Evolutionary conservation across 768 basidiomycete genomes (phyloP).

Genomic region (Rhodotorula graminis): DNA sequence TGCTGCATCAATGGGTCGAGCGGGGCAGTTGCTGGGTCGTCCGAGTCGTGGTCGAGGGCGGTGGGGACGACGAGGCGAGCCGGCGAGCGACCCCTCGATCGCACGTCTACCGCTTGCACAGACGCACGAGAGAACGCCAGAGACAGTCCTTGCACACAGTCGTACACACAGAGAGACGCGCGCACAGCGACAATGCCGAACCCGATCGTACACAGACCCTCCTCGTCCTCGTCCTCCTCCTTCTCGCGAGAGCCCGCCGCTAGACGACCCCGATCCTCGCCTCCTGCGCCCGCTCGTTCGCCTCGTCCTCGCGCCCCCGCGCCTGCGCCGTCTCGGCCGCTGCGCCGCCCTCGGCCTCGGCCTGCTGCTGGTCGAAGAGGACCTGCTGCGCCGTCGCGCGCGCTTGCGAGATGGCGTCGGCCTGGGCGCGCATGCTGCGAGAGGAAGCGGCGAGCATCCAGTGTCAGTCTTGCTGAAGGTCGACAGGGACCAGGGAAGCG

Average conservation of each 20-base stretch:
- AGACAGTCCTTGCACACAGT: no score
- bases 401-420: constrained; percentile 23
- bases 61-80: neutral
- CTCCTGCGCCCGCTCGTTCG: constrained; percentile 24
- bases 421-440: constrained; percentile 31
- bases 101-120: no score
- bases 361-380: neutral
- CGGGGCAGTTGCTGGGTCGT: neutral
- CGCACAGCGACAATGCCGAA: fast-evolving
- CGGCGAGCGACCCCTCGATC: no score
- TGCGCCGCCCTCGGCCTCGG: no score
- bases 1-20: neutral
- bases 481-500: no score
- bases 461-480: no score
- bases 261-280: constrained; percentile 28
- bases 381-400: constrained; percentile 13
- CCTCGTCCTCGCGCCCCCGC: constrained; percentile 11
- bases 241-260: neutral
- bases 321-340: neutral
- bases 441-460: no score
- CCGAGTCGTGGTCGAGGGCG: neutral
- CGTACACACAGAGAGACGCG: neutral
- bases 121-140: no score
- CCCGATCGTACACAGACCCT: neutral
- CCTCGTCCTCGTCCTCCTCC: no score